A percentile compares a stretch with the other conserved stretches of the same genome.
Conservation (phyloP, 768 basidiomycete species). For the Dendrothele bispora region DNA sequence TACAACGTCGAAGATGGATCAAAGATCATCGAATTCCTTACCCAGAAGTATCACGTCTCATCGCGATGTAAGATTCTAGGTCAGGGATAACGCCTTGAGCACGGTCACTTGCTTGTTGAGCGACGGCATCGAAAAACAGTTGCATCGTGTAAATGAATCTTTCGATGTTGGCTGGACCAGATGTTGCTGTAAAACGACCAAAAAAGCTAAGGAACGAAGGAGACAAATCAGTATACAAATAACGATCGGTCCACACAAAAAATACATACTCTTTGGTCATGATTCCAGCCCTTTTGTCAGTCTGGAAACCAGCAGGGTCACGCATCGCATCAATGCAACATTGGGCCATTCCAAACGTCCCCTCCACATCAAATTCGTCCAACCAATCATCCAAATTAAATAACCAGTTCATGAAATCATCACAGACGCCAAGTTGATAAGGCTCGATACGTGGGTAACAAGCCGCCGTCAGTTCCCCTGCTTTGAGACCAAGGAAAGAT, state of each 20-base stretch:
- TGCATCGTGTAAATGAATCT: slow-evolving; percentile 42
- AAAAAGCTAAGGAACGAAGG: neutral
- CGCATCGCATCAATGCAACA: neutral
- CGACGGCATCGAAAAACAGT: slow-evolving; percentile 41
- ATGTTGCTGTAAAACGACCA: neutral
- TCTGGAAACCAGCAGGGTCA: neutral
- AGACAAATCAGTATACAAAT: neutral
- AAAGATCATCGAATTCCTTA: slow-evolving; percentile 51
- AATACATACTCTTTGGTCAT: neutral
- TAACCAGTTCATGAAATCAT: slow-evolving; percentile 3
- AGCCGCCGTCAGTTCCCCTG: neutral
- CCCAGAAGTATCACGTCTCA: slow-evolving; percentile 56
- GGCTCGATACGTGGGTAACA: neutral
- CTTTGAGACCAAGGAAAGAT: neutral
- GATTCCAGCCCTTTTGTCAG: neutral
- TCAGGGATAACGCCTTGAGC: slow-evolving; percentile 35
- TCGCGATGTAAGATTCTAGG: slow-evolving; percentile 51
- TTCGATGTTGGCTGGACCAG: neutral
- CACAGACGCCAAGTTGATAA: slow-evolving; percentile 1
- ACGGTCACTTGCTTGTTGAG: slow-evolving; percentile 43
- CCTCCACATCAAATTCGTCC: no score
- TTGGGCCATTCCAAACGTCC: no score
- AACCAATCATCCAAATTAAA: no score
- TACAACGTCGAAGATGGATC: slow-evolving; percentile 33
- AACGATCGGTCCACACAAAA: neutral